Evolutionary conservation across 1,139 yeast species (phyloP).

Genomic region (Sugiyamaella neomexicana): DNA sequence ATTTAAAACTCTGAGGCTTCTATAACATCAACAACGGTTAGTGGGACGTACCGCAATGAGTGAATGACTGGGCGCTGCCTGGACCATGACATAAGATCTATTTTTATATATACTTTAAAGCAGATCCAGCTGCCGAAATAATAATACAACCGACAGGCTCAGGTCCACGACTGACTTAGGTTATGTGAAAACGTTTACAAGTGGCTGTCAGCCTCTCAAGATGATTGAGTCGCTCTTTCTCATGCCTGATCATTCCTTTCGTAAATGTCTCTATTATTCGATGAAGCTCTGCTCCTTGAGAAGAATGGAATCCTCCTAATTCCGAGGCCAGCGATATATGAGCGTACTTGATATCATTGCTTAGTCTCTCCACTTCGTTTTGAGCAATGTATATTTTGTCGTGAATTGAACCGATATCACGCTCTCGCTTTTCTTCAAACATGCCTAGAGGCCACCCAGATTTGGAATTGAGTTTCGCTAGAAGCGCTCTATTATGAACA

Average conservation of each 20-base stretch:
- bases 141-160: conserved; percentile 1
- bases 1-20: conserved; percentile 27
- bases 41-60: neutral
- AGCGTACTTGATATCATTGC: conserved; percentile 37
- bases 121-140: conserved; percentile 1
- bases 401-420: conserved; percentile 37
- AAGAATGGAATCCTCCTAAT: conserved; percentile 41
- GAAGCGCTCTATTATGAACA: conserved; percentile 28
- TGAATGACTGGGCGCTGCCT: neutral
- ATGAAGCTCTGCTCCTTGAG: conserved; percentile 38
- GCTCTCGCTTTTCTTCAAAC: conserved; percentile 41
- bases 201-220: conserved; percentile 28
- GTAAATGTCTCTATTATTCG: conserved; percentile 37
- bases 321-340: conserved; percentile 44
- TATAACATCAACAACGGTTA: conserved; percentile 1
- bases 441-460: conserved; percentile 40
- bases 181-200: conserved; percentile 12
- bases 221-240: conserved; percentile 44
- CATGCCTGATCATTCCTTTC: conserved; percentile 33
- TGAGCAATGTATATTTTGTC: conserved; percentile 36
- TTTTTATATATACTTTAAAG: neutral
- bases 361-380: conserved; percentile 35
- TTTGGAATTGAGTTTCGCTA: conserved; percentile 33
- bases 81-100: no score
- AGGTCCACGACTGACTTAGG: neutral